Percentiles rank a stretch among this genome's conserved stretches.
Evolutionary conservation across 2,329 filamentous ascomycete genomes (phyloP).

Genomic region (Calcarisporium arbuscula): DNA sequence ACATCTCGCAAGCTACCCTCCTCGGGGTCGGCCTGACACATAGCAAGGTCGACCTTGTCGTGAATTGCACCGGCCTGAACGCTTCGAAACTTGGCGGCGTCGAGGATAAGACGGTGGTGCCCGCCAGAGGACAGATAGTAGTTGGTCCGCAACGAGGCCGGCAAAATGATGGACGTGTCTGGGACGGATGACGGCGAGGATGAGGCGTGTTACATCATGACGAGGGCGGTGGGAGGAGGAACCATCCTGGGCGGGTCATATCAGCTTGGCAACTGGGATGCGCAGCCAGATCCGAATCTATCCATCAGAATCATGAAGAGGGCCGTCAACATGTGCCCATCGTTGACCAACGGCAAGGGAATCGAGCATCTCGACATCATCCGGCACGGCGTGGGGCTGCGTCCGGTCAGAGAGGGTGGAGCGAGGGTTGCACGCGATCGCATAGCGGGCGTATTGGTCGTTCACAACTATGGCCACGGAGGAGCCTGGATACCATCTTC

Average conservation of each 20-base stretch:
- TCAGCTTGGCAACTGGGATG: constrained; percentile 73
- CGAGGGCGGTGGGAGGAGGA: constrained; percentile 70
- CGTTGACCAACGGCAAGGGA: constrained; percentile 58
- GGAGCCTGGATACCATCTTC: constrained; percentile 62
- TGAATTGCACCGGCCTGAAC: constrained; percentile 82
- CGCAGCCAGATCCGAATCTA: constrained; percentile 70
- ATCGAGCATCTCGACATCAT: constrained; percentile 69
- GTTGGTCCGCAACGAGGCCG: constrained; percentile 74
- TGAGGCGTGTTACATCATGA: constrained; percentile 78
- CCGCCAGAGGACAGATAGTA: constrained; percentile 77
- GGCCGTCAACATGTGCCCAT: constrained; percentile 57
- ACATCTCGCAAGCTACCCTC: constrained; percentile 62
- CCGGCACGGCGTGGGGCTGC: constrained; percentile 73
- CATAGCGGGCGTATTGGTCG: constrained; percentile 36
- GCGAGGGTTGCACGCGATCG: constrained; percentile 61
- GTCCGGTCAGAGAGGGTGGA: constrained; percentile 68
- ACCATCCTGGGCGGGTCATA: constrained; percentile 84
- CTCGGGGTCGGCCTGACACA: constrained; percentile 38
- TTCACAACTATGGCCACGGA: constrained; percentile 75
- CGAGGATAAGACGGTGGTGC: constrained; percentile 64
- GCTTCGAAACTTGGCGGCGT: constrained; percentile 76
- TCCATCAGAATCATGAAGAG: constrained; percentile 79
- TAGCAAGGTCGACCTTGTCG: constrained; percentile 60
- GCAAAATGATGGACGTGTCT: constrained; percentile 62
- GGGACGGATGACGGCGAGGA: constrained; percentile 67